phyloP scores from a whole-genome alignment of 768 basidiomycete species.

The Gloeophyllum trabeum region DNA sequence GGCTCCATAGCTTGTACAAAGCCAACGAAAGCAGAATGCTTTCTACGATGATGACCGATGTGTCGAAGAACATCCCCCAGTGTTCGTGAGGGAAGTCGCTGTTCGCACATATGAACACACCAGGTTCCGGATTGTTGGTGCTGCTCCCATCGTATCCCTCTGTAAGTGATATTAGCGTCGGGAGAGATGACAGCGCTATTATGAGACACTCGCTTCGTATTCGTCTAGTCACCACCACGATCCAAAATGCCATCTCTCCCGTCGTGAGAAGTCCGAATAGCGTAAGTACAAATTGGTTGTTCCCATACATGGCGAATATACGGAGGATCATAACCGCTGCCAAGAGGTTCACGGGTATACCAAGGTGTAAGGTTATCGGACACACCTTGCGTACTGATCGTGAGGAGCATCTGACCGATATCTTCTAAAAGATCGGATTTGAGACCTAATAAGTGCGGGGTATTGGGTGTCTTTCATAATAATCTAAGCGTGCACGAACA shows the following conservation, averaged over 20 bases:
- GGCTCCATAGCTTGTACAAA: constrained; percentile 17
- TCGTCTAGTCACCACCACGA: too few relatives aligned
- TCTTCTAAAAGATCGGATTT: constrained; percentile 23
- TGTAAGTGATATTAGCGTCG: too few relatives aligned
- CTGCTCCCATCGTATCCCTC: too few relatives aligned
- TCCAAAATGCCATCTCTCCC: too few relatives aligned
- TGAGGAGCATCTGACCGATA: constrained; percentile 18
- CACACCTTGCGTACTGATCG: constrained; percentile 20
- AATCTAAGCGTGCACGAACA: too few relatives aligned
- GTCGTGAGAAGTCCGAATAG: constrained; percentile 8
- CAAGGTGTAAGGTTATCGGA: background rate
- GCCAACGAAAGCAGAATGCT: constrained; percentile 15
- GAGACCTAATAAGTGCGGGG: constrained; percentile 8
- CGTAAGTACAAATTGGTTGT: background rate
- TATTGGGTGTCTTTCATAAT: too few relatives aligned
- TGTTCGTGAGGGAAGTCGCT: constrained; percentile 16
- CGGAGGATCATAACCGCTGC: background rate
- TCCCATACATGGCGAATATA: background rate
- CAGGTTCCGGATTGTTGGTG: constrained; percentile 18
- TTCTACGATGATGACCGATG: constrained; percentile 15
- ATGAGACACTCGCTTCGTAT: too few relatives aligned
- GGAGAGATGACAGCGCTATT: too few relatives aligned
- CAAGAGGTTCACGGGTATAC: background rate
- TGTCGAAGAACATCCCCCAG: constrained; percentile 21
- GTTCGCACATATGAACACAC: constrained; percentile 21